Percentiles rank a stretch among this genome's conserved stretches.
phyloP scores from a whole-genome alignment of 2,329 filamentous ascomycete species.

The Sclerotinia borealis region DNA sequence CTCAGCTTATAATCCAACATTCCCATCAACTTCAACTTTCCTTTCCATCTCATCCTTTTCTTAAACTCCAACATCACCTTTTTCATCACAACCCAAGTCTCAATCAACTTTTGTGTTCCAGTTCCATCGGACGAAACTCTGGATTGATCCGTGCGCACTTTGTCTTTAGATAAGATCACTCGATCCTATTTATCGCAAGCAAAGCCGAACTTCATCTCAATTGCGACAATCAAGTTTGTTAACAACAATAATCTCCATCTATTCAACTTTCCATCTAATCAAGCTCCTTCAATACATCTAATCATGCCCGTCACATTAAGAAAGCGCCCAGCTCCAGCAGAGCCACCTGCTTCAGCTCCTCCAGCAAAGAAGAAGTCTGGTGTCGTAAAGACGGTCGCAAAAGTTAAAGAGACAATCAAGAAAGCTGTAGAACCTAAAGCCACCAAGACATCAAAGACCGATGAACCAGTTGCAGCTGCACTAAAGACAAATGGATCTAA shows the following conservation, averaged over 20 bases:
- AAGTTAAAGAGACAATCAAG: constrained; percentile 31
- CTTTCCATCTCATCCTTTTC: constrained; percentile 10
- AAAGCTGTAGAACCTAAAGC: constrained; percentile 1
- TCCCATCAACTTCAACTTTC: constrained; percentile 10
- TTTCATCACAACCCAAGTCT: neutral
- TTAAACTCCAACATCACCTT: neutral
- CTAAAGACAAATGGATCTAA: constrained; percentile 41
- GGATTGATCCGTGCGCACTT: neutral
- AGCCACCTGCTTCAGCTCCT: constrained; percentile 40
- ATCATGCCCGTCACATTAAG: constrained; percentile 54
- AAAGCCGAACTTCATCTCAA: neutral
- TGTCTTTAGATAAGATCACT: neutral
- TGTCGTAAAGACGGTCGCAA: constrained; percentile 36
- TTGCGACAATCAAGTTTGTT: constrained; percentile 21
- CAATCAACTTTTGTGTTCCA: neutral
- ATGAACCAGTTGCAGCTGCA: constrained; percentile 23
- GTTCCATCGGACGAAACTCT: neutral
- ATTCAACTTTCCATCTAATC: constrained; percentile 11
- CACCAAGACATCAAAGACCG: neutral
- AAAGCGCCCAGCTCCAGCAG: constrained; percentile 53
- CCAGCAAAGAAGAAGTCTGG: constrained; percentile 42
- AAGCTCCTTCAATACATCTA: constrained; percentile 9
- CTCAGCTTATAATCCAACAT: constrained; percentile 26
- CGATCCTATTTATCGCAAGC: neutral
- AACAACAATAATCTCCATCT: constrained; percentile 11